A percentile compares a stretch with the other conserved stretches of the same genome.
These are phyloP conservation scores for Nemophila menziesii DNA, from an alignment of 257 asterid species.

Conservation along the genomic window DNA sequence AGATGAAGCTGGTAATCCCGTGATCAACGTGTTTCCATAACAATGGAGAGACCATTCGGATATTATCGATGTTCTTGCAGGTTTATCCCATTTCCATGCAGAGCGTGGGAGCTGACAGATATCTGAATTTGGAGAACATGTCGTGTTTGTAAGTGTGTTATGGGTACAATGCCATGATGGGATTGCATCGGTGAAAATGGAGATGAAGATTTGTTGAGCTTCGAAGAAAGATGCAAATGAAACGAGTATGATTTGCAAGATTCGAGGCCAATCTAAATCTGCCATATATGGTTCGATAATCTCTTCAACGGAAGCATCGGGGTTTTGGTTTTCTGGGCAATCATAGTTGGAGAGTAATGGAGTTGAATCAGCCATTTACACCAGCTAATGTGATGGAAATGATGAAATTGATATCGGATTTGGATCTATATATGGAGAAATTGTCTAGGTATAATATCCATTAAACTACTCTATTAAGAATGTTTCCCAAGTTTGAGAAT, in stretches of 20 bases:
- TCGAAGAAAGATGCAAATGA: conserved; percentile 37
- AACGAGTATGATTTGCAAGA: conserved; percentile 23
- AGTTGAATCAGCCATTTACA: conserved; percentile 6
- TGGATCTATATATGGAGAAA: too few relatives aligned
- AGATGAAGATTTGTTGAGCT: conserved; percentile 39
- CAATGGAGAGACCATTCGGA: conserved; percentile 53
- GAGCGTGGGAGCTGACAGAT: conserved; percentile 18
- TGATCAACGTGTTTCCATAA: conserved; percentile 3
- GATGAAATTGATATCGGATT: too few relatives aligned
- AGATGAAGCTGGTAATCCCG: conserved; percentile 39
- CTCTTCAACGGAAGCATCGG: conserved; percentile 10
- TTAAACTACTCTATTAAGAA: too few relatives aligned
- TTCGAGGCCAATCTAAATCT: conserved; percentile 18
- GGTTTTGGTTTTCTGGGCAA: background rate
- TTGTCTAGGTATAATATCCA: too few relatives aligned
- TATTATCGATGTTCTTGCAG: conserved; percentile 22
- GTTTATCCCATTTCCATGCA: conserved; percentile 39
- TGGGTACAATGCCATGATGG: conserved; percentile 36
- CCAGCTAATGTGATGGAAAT: too few relatives aligned
- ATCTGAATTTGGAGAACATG: conserved; percentile 10
- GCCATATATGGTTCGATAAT: conserved; percentile 11
- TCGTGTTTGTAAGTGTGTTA: background rate
- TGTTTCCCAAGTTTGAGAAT: too few relatives aligned
- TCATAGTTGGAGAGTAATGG: conserved; percentile 5
- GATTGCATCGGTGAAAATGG: conserved; percentile 30